Percentiles rank a stretch among this genome's conserved stretches.
phyloP scores from a whole-genome alignment of 108 stramenopile genomes.

The Cylindrotheca closterium region DNA sequence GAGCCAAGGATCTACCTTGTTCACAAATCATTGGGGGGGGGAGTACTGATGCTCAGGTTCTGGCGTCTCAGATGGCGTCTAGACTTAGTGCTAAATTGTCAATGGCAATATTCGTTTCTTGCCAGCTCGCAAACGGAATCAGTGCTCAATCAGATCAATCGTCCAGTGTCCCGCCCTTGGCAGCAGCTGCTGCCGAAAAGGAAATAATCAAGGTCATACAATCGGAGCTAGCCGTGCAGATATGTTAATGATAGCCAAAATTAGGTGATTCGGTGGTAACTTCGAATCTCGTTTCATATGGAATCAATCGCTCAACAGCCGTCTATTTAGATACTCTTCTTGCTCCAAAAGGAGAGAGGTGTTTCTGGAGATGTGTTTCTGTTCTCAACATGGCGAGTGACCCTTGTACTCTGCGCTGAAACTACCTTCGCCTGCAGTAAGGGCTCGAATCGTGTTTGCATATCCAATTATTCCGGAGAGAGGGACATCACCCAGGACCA shows the following conservation, averaged over 20 bases:
- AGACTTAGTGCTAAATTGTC: constrained; percentile 49
- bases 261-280: no score
- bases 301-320: neutral
- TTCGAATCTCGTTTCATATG: no score
- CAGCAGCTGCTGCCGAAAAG: constrained; percentile 69
- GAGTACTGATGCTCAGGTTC: constrained; percentile 59
- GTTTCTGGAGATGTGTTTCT: no score
- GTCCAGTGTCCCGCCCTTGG: constrained; percentile 35
- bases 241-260: no score
- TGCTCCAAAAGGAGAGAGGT: no score
- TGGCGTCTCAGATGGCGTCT: constrained; percentile 62
- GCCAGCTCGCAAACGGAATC: constrained; percentile 35
- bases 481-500: constrained; percentile 82
- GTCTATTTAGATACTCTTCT: no score
- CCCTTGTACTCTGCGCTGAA: constrained; percentile 88
- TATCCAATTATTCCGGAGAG: constrained; percentile 86
- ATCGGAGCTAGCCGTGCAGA: no score
- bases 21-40: constrained; percentile 70
- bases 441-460: constrained; percentile 74
- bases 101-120: constrained; percentile 72
- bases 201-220: constrained; percentile 38
- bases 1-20: constrained; percentile 30
- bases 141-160: constrained; percentile 13
- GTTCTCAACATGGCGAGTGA: constrained; percentile 46
- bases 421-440: constrained; percentile 83